A percentile compares a stretch with the other conserved stretches of the same genome.
phyloP scores from a whole-genome alignment of 129 eudicot species.

The Apium graveolens region DNA sequence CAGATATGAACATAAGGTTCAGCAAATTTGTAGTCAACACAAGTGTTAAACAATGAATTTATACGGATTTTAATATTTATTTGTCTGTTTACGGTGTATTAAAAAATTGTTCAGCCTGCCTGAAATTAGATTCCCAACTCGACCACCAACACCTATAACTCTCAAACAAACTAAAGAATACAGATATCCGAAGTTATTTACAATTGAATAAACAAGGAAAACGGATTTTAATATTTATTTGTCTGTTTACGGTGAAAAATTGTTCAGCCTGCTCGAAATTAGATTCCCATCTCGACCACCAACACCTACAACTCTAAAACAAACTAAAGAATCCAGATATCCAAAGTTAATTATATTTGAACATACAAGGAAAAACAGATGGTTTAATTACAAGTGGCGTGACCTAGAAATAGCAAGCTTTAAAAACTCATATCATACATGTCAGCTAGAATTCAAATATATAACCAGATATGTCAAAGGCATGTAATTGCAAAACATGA shows the following conservation, averaged over 20 bases:
- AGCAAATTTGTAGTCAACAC: too few species aligned
- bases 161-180: neutral
- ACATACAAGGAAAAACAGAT: neutral
- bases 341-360: neutral
- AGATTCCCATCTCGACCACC: neutral
- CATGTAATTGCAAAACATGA: neutral
- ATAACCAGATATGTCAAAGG: neutral
- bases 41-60: neutral
- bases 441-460: neutral
- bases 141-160: neutral
- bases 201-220: too few species aligned
- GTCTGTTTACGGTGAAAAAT: neutral
- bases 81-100: neutral
- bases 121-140: neutral
- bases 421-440: neutral
- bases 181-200: neutral
- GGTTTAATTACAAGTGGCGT: neutral
- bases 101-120: neutral
- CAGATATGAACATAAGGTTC: neutral
- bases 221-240: neutral
- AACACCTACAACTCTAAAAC: neutral
- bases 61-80: neutral
- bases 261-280: neutral
- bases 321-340: neutral
- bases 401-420: neutral